A percentile compares a stretch with the other conserved stretches of the same genome.
These are phyloP conservation scores for Amaranthus palmeri DNA, from an alignment of 148 eudicot species.

Conservation along the genomic window DNA sequence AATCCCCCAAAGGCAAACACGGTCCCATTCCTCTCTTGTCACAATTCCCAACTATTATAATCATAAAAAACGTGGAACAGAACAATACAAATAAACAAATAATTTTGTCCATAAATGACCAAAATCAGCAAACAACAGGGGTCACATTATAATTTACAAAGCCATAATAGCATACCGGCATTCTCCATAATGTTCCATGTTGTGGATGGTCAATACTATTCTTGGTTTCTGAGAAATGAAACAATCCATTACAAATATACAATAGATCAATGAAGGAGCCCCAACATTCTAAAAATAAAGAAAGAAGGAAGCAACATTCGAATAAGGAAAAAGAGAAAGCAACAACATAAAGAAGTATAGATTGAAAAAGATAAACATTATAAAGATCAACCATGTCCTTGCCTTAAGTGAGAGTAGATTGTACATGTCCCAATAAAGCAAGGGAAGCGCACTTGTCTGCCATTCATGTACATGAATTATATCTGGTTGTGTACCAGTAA, in stretches of 20 bases:
- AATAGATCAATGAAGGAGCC: not conserved
- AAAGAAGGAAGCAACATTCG: not conserved
- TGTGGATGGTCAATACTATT: constrained; percentile 85
- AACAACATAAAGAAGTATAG: not conserved
- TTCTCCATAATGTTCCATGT: constrained; percentile 93
- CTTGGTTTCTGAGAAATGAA: constrained; percentile 59
- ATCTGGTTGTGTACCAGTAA: constrained; percentile 68
- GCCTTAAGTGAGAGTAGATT: constrained; percentile 72
- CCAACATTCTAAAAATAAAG: too few relatives aligned
- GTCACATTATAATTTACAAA: not conserved
- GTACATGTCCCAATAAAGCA: constrained; percentile 92
- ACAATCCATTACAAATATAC: constrained; percentile 10
- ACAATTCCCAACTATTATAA: too few relatives aligned
- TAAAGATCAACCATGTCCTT: constrained; percentile 15
- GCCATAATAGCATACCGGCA: constrained; percentile 46
- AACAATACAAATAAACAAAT: not conserved
- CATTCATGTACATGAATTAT: constrained; percentile 90
- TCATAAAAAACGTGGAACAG: too few relatives aligned
- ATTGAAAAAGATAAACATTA: not conserved
- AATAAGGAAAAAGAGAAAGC: not conserved
- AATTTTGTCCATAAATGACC: not conserved
- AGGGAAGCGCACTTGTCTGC: constrained; percentile 71
- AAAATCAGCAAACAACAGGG: not conserved
- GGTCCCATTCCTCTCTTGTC: too few relatives aligned
- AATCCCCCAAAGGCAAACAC: too few relatives aligned